These are phyloP conservation scores for Protomyces arabidopsidicola DNA, from an alignment of 1,139 yeast genomes.

Conservation along the genomic window DNA sequence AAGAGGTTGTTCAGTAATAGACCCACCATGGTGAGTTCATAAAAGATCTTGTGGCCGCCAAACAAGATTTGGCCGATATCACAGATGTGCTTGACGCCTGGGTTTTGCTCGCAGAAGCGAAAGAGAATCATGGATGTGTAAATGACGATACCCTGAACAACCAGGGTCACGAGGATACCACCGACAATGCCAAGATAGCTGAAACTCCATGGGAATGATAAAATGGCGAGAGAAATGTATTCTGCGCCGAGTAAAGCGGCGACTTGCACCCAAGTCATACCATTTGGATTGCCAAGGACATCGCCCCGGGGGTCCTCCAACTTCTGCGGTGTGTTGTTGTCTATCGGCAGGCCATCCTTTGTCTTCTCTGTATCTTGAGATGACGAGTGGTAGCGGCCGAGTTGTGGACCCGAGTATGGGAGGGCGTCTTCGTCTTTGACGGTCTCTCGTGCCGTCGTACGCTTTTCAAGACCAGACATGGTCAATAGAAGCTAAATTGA, in stretches of 20 bases:
- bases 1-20: slow-evolving; percentile 54
- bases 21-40: slow-evolving; percentile 56
- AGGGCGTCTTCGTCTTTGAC: neutral
- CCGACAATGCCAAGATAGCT: slow-evolving; percentile 55
- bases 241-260: slow-evolving; percentile 57
- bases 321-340: slow-evolving; percentile 23
- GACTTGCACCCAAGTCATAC: slow-evolving; percentile 50
- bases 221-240: slow-evolving; percentile 57
- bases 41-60: slow-evolving; percentile 51
- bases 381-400: slow-evolving; percentile 18
- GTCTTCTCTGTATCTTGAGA: slow-evolving; percentile 3
- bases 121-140: slow-evolving; percentile 54
- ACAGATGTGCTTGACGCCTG: slow-evolving; percentile 51
- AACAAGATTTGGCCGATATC: slow-evolving; percentile 58
- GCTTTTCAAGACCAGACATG: neutral
- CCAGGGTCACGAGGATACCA: slow-evolving; percentile 51
- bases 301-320: slow-evolving; percentile 20
- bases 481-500: neutral
- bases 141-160: slow-evolving; percentile 50
- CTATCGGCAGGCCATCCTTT: neutral
- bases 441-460: neutral
- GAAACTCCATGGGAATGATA: slow-evolving; percentile 61
- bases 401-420: neutral
- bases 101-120: slow-evolving; percentile 54
- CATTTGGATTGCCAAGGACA: slow-evolving; percentile 22